These are phyloP conservation scores for Lachnellula arida DNA, from an alignment of 2,329 filamentous ascomycete species.

Conservation along the genomic window DNA sequence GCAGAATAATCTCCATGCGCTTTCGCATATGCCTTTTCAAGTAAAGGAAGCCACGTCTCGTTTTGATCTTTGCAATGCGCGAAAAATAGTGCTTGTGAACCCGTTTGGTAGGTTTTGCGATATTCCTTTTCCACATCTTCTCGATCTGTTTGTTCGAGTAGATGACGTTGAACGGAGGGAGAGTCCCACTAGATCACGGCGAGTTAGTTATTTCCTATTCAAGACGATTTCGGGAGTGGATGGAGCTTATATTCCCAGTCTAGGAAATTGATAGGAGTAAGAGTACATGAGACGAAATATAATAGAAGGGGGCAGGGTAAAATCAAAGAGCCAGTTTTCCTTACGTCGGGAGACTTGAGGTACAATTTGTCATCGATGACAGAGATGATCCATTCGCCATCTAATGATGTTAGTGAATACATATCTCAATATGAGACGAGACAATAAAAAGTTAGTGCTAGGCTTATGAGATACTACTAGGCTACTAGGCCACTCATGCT, in stretches of 20 bases:
- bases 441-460: too few relatives aligned
- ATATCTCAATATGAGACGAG: not conserved
- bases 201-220: too few relatives aligned
- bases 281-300: too few relatives aligned
- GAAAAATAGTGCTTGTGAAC: constrained; percentile 73
- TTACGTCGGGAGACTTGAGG: constrained; percentile 64
- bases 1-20: constrained; percentile 75
- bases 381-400: constrained; percentile 88
- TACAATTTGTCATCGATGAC: constrained; percentile 91
- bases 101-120: constrained; percentile 45
- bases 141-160: constrained; percentile 71
- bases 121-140: constrained; percentile 69
- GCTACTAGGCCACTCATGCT: too few relatives aligned
- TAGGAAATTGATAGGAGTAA: too few relatives aligned
- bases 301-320: too few relatives aligned
- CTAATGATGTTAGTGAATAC: constrained; percentile 31
- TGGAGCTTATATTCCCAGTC: too few relatives aligned
- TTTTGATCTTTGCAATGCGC: constrained; percentile 70
- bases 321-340: too few relatives aligned
- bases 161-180: constrained; percentile 66
- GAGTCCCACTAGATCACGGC: constrained; percentile 56
- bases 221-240: too few relatives aligned
- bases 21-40: constrained; percentile 83
- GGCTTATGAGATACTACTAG: too few relatives aligned
- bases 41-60: constrained; percentile 75